Base-by-base conservation (phyloP, 306 rosid species). In the Parietaria judaica region DNA sequence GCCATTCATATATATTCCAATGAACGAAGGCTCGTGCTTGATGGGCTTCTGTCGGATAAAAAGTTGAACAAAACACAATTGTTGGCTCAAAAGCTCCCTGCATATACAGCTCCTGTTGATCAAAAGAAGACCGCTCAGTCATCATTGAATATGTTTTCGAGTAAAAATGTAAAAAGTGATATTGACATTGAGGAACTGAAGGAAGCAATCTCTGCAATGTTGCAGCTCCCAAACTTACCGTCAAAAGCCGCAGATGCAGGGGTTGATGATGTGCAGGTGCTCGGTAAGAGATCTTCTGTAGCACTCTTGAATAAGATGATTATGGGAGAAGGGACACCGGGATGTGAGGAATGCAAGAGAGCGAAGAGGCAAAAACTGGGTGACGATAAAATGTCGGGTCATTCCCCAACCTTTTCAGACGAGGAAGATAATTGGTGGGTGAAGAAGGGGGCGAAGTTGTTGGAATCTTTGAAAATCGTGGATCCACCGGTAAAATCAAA, bases 291-390 rank as follows among this genome's bases (percentile, higher is more conserved):
- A 77, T 74, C 87, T 48, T 65, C 51, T 62, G 78, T 51, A 60
- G 76, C 86, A 63, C 68, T 49, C 23, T 63, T 31, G 77, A 77
- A 69, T 70, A 86, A 86, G 78, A 61, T 74, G 70, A 88, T 88
- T 60, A 60, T 63, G 7, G 81, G 76, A 76, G 96, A 86, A 65
- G 85, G 72, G 65, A 86, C 96, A 55, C 86, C 90, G 70, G 90
- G 99, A 35, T 92, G 99, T 78, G 99, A 92, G 75, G 95, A 92
- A 72, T 92, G 99, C 73, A 86, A 68, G 69, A 84, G 78, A 80
- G 79, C 81, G 56, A 92, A 92, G 84, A 86, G 87, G 63, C 96
- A 75, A 73, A 92, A 86, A 67, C 39, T 80, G 56, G 83, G 80
- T 15, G 94, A 84, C n/a, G 94, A 84, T 69, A 82, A 85, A 75